Percentiles rank a stretch among this genome's conserved stretches.
phyloP scores from a whole-genome alignment of 2,329 filamentous ascomycete species.

The Hortaea werneckii region DNA sequence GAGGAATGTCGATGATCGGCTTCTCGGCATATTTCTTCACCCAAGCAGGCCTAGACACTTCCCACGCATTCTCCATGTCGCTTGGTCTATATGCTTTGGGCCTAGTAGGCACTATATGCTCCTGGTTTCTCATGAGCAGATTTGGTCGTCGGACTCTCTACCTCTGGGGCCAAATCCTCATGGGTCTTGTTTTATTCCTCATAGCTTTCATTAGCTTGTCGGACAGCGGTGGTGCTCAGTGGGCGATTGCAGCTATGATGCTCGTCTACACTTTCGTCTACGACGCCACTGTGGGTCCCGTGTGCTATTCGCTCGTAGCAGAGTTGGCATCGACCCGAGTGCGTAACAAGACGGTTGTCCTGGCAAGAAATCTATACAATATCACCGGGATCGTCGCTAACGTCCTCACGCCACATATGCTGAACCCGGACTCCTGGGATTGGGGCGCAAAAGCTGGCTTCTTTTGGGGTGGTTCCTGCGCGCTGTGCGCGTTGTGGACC shows the following conservation, averaged over 20 bases:
- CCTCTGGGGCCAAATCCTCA: slow-evolving; percentile 15
- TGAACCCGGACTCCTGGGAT: slow-evolving; percentile 15
- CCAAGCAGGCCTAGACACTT: slow-evolving; percentile 28
- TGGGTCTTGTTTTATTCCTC: background rate
- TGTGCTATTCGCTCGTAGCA: slow-evolving; percentile 21
- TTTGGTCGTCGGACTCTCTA: slow-evolving; percentile 33
- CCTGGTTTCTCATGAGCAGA: slow-evolving; percentile 27
- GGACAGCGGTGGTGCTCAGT: slow-evolving; percentile 8
- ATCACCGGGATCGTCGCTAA: slow-evolving; percentile 15
- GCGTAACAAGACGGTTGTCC: slow-evolving; percentile 19
- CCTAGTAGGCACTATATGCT: slow-evolving; percentile 16
- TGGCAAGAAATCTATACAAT: slow-evolving; percentile 23
- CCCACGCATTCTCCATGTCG: slow-evolving; percentile 28
- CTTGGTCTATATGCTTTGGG: slow-evolving; percentile 22
- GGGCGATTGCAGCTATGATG: slow-evolving; percentile 17
- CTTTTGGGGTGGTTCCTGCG: slow-evolving; percentile 32
- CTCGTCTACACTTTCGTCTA: slow-evolving; percentile 22
- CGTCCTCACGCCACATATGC: slow-evolving; percentile 18
- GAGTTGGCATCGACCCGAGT: slow-evolving; percentile 22
- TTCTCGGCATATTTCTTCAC: slow-evolving; percentile 30
- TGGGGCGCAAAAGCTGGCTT: slow-evolving; percentile 19
- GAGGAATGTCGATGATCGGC: slow-evolving; percentile 20
- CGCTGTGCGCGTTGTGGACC: slow-evolving; percentile 30
- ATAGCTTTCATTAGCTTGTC: slow-evolving; percentile 12
- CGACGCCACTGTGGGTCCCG: slow-evolving; percentile 21